Conservation (phyloP, 495 filamentous ascomycete genomes). For the Niebla homalea region DNA sequence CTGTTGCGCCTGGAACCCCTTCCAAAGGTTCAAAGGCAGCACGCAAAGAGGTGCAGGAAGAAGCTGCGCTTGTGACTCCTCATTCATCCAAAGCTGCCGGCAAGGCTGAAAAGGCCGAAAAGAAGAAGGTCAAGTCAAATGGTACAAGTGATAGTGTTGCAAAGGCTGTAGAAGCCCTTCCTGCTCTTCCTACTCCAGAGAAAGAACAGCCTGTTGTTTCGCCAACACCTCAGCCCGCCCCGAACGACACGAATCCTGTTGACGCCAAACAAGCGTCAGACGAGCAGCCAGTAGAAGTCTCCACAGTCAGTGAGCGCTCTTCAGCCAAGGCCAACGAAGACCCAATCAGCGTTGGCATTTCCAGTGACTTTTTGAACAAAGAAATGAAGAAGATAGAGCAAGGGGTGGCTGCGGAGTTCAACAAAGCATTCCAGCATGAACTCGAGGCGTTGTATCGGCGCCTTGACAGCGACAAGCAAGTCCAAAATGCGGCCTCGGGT, state of each 20-base stretch:
- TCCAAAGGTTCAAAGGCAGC: constrained; percentile 31
- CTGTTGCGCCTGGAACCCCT: constrained; percentile 22
- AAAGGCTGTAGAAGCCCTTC: constrained; percentile 16
- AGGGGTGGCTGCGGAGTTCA: constrained; percentile 41
- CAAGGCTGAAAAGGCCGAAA: constrained; percentile 38
- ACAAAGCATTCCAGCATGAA: constrained; percentile 41
- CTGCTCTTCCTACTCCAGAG: constrained; percentile 1
- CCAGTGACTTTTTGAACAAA: constrained; percentile 31
- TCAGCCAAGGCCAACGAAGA: constrained; percentile 3
- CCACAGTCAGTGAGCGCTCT: neutral
- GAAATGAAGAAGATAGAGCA: constrained; percentile 44
- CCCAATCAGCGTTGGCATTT: constrained; percentile 21
- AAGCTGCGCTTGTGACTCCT: neutral
- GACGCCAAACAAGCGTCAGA: neutral
- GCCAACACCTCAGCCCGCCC: constrained; percentile 10
- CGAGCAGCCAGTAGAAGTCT: neutral
- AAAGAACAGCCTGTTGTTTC: constrained; percentile 5
- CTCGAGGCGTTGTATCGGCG: constrained; percentile 45
- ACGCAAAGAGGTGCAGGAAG: neutral
- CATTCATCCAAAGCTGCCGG: constrained; percentile 27
- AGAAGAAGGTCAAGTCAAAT: constrained; percentile 48
- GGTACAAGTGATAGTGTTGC: constrained; percentile 25
- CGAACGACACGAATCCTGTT: constrained; percentile 1
- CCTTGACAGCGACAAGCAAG: constrained; percentile 51
- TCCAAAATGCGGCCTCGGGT: constrained; percentile 48